A percentile compares a stretch with the other conserved stretches of the same genome.
Evolutionary conservation across 2,329 filamentous ascomycete genomes (phyloP).

Genomic region (Teratosphaeria pseudoeucalypti): DNA sequence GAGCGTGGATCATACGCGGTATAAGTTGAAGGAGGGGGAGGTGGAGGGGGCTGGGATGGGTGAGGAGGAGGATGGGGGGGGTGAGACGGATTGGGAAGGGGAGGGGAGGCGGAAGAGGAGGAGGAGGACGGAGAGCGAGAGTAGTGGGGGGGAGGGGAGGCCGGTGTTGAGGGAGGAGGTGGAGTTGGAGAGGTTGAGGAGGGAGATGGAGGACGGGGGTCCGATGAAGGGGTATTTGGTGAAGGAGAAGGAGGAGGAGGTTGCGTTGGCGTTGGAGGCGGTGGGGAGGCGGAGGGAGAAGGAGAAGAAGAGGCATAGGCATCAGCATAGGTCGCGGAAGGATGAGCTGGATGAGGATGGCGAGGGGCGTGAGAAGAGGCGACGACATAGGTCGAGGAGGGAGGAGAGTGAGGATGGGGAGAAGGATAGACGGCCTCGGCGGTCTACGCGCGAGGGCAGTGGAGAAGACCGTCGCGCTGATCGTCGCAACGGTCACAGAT

Average conservation of each 20-base stretch:
- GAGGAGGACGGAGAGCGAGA: constrained; percentile 29
- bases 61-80: constrained; percentile 48
- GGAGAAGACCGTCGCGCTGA: not conserved
- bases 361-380: constrained; percentile 5
- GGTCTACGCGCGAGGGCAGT: not conserved
- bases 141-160: constrained; percentile 34
- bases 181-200: constrained; percentile 64
- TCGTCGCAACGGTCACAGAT: not conserved
- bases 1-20: constrained; percentile 84
- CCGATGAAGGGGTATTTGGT: constrained; percentile 92
- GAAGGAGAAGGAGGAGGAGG: constrained; percentile 82
- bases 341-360: constrained; percentile 11
- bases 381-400: not conserved
- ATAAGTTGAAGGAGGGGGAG: constrained; percentile 73
- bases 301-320: constrained; percentile 35
- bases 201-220: constrained; percentile 76
- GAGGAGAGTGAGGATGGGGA: not conserved
- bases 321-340: constrained; percentile 28
- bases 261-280: constrained; percentile 57
- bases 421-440: not conserved
- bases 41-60: constrained; percentile 18
- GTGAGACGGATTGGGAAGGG: constrained; percentile 28
- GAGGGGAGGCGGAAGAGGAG: constrained; percentile 37
- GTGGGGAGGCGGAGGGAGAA: constrained; percentile 39
- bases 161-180: constrained; percentile 69